These are phyloP conservation scores for Ophiostoma perfectum DNA, from an alignment of 2,329 filamentous ascomycete genomes.

Conservation along the genomic window DNA sequence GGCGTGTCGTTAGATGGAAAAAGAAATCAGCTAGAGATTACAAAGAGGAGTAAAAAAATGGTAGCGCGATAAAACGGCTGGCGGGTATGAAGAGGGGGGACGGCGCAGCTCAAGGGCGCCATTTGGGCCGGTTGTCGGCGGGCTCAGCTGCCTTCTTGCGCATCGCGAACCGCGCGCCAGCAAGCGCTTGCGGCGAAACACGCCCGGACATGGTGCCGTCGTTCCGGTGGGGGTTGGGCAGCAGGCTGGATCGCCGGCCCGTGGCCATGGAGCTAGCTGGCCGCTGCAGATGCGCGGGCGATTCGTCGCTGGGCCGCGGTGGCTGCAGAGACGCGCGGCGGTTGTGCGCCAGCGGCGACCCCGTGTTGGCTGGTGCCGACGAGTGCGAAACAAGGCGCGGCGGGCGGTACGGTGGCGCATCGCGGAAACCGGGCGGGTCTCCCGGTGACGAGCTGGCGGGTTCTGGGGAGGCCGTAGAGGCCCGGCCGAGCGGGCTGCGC, in stretches of 20 bases:
- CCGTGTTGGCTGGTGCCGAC: conserved; percentile 37
- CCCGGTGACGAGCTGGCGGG: conserved; percentile 44
- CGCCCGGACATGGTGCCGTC: conserved; percentile 38
- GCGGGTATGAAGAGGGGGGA: background rate
- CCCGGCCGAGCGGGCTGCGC: conserved; percentile 45
- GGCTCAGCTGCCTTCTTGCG: conserved; percentile 34
- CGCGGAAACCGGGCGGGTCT: conserved; percentile 43
- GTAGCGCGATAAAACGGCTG: background rate
- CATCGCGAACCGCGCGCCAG: conserved; percentile 43
- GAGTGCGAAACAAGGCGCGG: conserved; percentile 41
- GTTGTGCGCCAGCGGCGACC: conserved; percentile 30
- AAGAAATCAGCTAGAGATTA: conserved; percentile 16
- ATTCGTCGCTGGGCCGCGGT: conserved; percentile 31
- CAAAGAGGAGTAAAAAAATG: conserved; percentile 13
- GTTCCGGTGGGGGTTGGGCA: conserved; percentile 41
- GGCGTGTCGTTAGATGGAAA: conserved; percentile 14
- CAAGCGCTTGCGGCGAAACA: conserved; percentile 44
- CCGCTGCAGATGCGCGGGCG: conserved; percentile 34
- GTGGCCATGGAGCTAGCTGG: conserved; percentile 54
- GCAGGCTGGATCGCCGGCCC: conserved; percentile 48
- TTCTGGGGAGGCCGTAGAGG: conserved; percentile 45
- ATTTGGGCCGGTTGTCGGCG: conserved; percentile 45
- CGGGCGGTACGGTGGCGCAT: conserved; percentile 43
- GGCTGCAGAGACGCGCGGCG: conserved; percentile 53
- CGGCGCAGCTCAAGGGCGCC: conserved; percentile 37